Evolutionary conservation across 164 flowering plant genomes (phyloP).

Genomic region (Paratinospora sagittata): DNA sequence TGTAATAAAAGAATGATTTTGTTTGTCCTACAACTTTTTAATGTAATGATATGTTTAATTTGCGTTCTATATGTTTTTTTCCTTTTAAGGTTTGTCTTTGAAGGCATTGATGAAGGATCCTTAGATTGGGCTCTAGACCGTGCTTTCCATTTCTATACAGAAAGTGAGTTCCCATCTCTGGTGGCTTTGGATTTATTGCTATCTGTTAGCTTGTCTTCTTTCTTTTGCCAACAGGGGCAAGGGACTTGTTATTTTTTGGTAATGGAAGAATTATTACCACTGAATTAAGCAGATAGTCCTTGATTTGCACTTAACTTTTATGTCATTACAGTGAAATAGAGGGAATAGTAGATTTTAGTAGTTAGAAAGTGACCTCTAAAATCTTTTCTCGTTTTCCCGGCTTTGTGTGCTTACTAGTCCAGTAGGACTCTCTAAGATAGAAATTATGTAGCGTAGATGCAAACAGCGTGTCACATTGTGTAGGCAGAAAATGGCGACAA

Average conservation of each 20-base stretch:
- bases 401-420: too few species aligned
- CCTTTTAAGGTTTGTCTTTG: conserved; percentile 46
- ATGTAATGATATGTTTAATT: background rate
- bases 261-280: background rate
- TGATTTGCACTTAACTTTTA: too few species aligned
- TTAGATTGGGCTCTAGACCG: conserved; percentile 45
- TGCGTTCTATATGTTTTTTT: background rate
- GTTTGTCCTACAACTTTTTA: background rate
- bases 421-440: too few species aligned
- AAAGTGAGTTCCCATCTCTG: conserved; percentile 34
- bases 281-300: too few species aligned
- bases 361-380: too few species aligned
- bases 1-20: background rate
- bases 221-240: background rate
- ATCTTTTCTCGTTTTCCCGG: too few species aligned
- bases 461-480: too few species aligned
- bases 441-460: too few species aligned
- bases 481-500: too few species aligned
- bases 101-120: conserved; percentile 69
- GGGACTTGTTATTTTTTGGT: background rate
- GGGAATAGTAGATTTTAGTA: too few species aligned
- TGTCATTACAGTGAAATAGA: too few species aligned
- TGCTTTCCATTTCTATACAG: conserved; percentile 39
- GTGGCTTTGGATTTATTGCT: background rate
- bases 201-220: background rate